These are phyloP conservation scores for Ustilago sp. DNA, from an alignment of 1,284 basidiomycete species.

Conservation along the genomic window DNA sequence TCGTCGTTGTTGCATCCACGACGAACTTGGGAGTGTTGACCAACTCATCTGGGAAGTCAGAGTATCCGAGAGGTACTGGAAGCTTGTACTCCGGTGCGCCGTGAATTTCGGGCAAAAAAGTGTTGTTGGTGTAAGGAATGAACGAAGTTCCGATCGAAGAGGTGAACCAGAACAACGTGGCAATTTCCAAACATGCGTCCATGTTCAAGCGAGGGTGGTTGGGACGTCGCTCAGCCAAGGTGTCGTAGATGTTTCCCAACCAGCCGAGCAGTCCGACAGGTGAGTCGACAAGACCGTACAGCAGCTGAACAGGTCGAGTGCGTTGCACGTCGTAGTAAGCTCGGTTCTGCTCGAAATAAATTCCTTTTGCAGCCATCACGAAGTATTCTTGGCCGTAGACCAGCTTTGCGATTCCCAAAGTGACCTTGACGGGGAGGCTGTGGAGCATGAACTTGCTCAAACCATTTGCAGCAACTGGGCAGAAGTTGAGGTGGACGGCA, in stretches of 20 bases:
- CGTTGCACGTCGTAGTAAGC: slow-evolving; percentile 58
- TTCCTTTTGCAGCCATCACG: slow-evolving; percentile 36
- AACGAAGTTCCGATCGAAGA: slow-evolving; percentile 58
- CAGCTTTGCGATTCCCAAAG: slow-evolving; percentile 41
- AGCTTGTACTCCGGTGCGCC: slow-evolving; percentile 39
- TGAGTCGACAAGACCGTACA: slow-evolving; percentile 54
- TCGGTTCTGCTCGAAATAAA: slow-evolving; percentile 40
- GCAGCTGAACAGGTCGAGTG: slow-evolving; percentile 46
- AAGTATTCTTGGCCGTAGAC: slow-evolving; percentile 45
- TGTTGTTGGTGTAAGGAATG: slow-evolving; percentile 56
- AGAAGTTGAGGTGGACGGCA: slow-evolving; percentile 64
- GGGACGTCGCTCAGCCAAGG: slow-evolving; percentile 22
- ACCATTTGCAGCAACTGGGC: slow-evolving; percentile 48
- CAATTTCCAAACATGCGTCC: slow-evolving; percentile 39
- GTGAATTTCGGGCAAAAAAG: slow-evolving; percentile 47
- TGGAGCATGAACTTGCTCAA: slow-evolving; percentile 46
- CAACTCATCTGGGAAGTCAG: slow-evolving; percentile 57
- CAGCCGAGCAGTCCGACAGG: slow-evolving; percentile 56
- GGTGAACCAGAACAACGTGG: slow-evolving; percentile 51
- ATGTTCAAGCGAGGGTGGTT: slow-evolving; percentile 45
- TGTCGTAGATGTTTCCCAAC: slow-evolving; percentile 54
- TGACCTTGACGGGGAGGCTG: slow-evolving; percentile 34
- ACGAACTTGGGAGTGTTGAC: slow-evolving; percentile 47
- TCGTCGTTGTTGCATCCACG: slow-evolving; percentile 41
- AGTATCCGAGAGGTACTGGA: slow-evolving; percentile 49